Evolutionary conservation across 805 yeast species (phyloP), one percentile per base, ranked within the genome.

Genomic region (Candida parachauliodes): DNA sequence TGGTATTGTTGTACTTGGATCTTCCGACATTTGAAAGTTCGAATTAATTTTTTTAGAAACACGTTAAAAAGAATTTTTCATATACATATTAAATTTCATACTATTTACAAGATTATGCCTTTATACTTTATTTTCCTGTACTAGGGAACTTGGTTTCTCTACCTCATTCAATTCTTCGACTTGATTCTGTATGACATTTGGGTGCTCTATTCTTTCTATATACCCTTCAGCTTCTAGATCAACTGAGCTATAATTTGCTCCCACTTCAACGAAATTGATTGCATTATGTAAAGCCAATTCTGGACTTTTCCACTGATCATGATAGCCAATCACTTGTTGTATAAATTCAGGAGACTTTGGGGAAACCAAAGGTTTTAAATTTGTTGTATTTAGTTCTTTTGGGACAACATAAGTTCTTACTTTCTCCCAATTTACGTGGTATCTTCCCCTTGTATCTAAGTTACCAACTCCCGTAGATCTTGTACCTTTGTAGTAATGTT

Each of bases 391-490:
- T 57, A 53, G 51, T 12, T 57, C 67, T 1, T 66, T 59, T 4
- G 98, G 98, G 8, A 80, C 88, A 2, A 86, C 95, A 61, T 81
- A 93, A 0, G 98, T 88, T 52, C 96, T 75, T 21, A 91, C 98
- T 55, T 82, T 88, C 31, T 64, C 61, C 87, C 95, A 91, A 64
- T 86, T 75, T 44, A 93, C 76, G 5, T 76, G 68, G 60, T 88
- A 93, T 16, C 76, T 74, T 37, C 95, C 97, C 43, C 70, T 73
- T 24, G 72, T 68, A 37, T 93, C 83, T 55, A 82, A 78, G 37
- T 70, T 72, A 57, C 99, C 99, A 45, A 88, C 78, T 60, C 97
- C 97, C 3, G 95, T 76, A 4, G 98, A 86, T 41, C 97, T 77
- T 16, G 98, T 93, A 70, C 99, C 99, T 61, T 93, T 93, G 68